Evolutionary conservation across 2,329 filamentous ascomycete species (phyloP).

Genomic region (Bipolaris cookei): DNA sequence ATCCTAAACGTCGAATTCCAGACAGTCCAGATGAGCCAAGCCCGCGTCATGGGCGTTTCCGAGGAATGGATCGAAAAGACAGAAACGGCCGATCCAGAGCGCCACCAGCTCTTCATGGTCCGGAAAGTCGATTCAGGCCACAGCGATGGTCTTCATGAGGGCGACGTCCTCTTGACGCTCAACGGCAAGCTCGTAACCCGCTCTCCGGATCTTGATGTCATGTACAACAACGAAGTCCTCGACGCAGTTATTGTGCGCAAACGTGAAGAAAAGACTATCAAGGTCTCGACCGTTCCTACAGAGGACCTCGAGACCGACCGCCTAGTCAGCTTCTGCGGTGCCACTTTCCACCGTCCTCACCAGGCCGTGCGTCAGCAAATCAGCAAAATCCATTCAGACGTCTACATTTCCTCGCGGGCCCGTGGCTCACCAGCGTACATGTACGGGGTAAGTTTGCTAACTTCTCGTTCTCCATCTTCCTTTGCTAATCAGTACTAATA

Average conservation of each 20-base stretch:
- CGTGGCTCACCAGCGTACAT: slow-evolving; percentile 48
- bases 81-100: slow-evolving; percentile 83
- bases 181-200: slow-evolving; percentile 93
- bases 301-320: slow-evolving; percentile 91
- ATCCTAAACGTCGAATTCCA: slow-evolving; percentile 95
- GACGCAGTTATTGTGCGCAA: slow-evolving; percentile 87
- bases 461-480: slow-evolving; percentile 49
- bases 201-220: slow-evolving; percentile 90
- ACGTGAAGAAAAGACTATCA: slow-evolving; percentile 76
- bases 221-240: slow-evolving; percentile 87
- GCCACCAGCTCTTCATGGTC: slow-evolving; percentile 98
- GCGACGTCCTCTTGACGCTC: slow-evolving; percentile 88
- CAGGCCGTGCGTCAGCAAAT: slow-evolving; percentile 98
- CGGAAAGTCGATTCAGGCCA: slow-evolving; percentile 78
- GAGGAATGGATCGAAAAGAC: slow-evolving; percentile 96
- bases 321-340: slow-evolving; percentile 93
- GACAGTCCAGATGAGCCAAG: slow-evolving; percentile 95
- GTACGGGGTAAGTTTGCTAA: slow-evolving; percentile 40
- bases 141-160: slow-evolving; percentile 76
- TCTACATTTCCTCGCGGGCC: slow-evolving; percentile 85
- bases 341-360: slow-evolving; percentile 89
- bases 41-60: slow-evolving; percentile 93
- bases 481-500: slow-evolving; percentile 54
- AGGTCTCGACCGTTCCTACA: slow-evolving; percentile 83
- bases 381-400: slow-evolving; percentile 91